These are phyloP conservation scores for Talaromyces funiculosus DNA, from an alignment of 2,329 filamentous ascomycete species.

Conservation along the genomic window DNA sequence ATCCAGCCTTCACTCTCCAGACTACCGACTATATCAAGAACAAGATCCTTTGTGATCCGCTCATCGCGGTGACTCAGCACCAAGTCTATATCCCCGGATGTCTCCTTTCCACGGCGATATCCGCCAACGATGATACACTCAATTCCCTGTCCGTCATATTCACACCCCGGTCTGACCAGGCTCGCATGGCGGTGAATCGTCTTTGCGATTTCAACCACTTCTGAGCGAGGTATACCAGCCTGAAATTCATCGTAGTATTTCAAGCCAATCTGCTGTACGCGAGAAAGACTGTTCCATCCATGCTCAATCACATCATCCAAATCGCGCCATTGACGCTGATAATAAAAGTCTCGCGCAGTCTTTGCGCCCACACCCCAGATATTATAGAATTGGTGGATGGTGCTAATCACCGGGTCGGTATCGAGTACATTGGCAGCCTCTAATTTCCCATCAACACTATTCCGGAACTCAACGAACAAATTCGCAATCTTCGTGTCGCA, in stretches of 20 bases:
- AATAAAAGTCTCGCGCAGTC: conserved; percentile 76
- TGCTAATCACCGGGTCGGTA: conserved; percentile 57
- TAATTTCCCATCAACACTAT: conserved; percentile 51
- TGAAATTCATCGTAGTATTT: conserved; percentile 90
- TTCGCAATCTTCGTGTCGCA: conserved; percentile 74
- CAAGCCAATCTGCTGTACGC: conserved; percentile 86
- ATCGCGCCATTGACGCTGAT: conserved; percentile 68
- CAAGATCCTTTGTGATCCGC: conserved; percentile 59
- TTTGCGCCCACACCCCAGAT: conserved; percentile 90
- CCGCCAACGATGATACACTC: conserved; percentile 68
- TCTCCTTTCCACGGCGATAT: conserved; percentile 69
- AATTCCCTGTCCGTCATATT: conserved; percentile 39
- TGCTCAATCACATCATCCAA: conserved; percentile 80
- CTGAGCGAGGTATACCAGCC: conserved; percentile 61
- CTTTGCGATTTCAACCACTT: conserved; percentile 65
- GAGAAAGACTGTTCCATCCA: conserved; percentile 68
- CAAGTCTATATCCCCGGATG: conserved; percentile 78
- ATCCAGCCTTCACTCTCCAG: conserved; percentile 67
- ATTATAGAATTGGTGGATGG: conserved; percentile 66
- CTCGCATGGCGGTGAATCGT: conserved; percentile 63
- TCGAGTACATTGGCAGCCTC: conserved; percentile 60
- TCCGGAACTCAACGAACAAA: conserved; percentile 70
- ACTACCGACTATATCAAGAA: conserved; percentile 63
- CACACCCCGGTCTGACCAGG: conserved; percentile 48
- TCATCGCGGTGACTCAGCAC: conserved; percentile 75